phyloP scores from a whole-genome alignment of 108 stramenopile genomes.

The Poteriospumella lacustris region DNA sequence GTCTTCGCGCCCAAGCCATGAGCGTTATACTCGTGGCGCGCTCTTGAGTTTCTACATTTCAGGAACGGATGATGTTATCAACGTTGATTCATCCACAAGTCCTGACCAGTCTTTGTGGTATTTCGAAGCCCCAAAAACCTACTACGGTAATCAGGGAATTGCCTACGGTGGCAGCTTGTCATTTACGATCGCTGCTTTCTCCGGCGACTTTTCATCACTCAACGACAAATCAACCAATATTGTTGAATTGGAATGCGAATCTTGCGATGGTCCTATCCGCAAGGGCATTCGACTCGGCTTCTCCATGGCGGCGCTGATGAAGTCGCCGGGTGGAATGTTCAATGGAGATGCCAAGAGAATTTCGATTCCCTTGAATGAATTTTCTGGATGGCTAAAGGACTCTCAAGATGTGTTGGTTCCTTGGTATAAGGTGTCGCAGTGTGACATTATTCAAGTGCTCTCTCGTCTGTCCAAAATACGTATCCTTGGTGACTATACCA shows the following conservation, averaged over 20 bases:
- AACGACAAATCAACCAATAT: slow-evolving; percentile 38
- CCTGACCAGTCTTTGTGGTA: slow-evolving; percentile 54
- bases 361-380: slow-evolving; percentile 45
- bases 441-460: slow-evolving; percentile 56
- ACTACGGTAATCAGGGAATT: slow-evolving; percentile 53
- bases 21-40: slow-evolving; percentile 43
- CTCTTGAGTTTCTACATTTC: slow-evolving; percentile 57
- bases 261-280: slow-evolving; percentile 45
- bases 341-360: slow-evolving; percentile 44
- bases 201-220: slow-evolving; percentile 52
- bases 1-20: slow-evolving; percentile 42
- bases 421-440: slow-evolving; percentile 46
- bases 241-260: slow-evolving; percentile 54
- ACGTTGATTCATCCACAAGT: slow-evolving; percentile 17
- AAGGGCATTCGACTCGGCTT: slow-evolving; percentile 54
- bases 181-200: slow-evolving; percentile 58
- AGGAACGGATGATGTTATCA: slow-evolving; percentile 53
- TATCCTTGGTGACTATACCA: slow-evolving; percentile 56
- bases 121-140: slow-evolving; percentile 53
- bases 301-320: slow-evolving; percentile 28
- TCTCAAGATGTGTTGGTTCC: slow-evolving; percentile 46
- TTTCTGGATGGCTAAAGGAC: slow-evolving; percentile 56
- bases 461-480: slow-evolving; percentile 41
- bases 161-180: slow-evolving; percentile 56
- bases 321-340: slow-evolving; percentile 35